Evolutionary conservation across 768 basidiomycete species (phyloP).

Genomic region (Nidularia pulvinata): DNA sequence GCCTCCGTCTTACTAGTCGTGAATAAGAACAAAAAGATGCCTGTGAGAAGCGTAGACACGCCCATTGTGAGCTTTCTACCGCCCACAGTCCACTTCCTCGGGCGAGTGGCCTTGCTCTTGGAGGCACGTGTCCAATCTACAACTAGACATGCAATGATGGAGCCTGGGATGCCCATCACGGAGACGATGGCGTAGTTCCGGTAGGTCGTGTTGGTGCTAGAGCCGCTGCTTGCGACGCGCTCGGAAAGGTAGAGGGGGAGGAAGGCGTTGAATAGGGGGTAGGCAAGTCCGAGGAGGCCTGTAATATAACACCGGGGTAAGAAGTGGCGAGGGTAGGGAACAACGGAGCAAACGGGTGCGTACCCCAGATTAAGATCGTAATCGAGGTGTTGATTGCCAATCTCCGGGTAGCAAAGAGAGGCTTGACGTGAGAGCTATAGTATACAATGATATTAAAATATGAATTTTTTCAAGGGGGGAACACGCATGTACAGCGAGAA

Average conservation of each 20-base stretch:
- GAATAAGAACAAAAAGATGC: slow-evolving; percentile 49
- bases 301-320: not conserved
- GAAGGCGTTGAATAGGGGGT: slow-evolving; percentile 53
- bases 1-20: slow-evolving; percentile 40
- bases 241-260: slow-evolving; percentile 45
- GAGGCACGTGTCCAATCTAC: slow-evolving; percentile 39
- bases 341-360: slow-evolving; percentile 6
- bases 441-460: not conserved
- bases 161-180: slow-evolving; percentile 44
- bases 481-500: slow-evolving; percentile 38
- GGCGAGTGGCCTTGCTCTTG: slow-evolving; percentile 9
- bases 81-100: slow-evolving; percentile 26
- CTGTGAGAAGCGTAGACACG: slow-evolving; percentile 39
- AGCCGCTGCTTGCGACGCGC: slow-evolving; percentile 20
- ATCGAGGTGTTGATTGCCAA: slow-evolving; percentile 44
- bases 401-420: slow-evolving; percentile 43
- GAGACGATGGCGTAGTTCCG: slow-evolving; percentile 52
- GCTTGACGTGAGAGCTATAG: slow-evolving; percentile 43
- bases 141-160: slow-evolving; percentile 40
- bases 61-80: slow-evolving; percentile 49
- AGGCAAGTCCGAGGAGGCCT: slow-evolving; percentile 51
- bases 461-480: not conserved
- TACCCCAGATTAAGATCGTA: slow-evolving; percentile 53
- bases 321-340: not conserved
- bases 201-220: slow-evolving; percentile 28